phyloP scores from a whole-genome alignment of 164 flowering plant species.

The Taxillus chinensis region DNA sequence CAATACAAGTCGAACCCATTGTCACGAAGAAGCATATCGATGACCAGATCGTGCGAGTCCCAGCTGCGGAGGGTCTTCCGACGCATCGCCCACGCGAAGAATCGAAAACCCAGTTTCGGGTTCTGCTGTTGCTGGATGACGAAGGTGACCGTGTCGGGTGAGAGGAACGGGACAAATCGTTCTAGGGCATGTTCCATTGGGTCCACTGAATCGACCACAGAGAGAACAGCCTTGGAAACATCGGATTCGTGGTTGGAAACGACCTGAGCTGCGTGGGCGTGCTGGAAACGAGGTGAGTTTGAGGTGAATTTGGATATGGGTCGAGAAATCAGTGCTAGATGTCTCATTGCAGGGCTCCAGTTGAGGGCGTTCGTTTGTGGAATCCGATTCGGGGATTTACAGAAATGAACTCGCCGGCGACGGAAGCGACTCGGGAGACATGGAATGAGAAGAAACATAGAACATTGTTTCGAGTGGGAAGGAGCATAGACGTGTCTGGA shows the following conservation, averaged over 20 bases:
- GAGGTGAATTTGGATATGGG: constrained; percentile 7
- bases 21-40: constrained; percentile 27
- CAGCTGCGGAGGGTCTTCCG: constrained; percentile 23
- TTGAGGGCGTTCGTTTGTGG: too few relatives aligned
- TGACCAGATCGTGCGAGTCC: constrained; percentile 25
- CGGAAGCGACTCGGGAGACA: too few relatives aligned
- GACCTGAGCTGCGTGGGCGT: not conserved
- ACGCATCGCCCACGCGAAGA: constrained; percentile 58
- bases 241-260: not conserved
- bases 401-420: too few relatives aligned
- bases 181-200: constrained; percentile 42
- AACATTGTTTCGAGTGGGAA: too few relatives aligned
- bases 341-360: constrained; percentile 6
- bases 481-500: too few relatives aligned
- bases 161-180: constrained; percentile 24
- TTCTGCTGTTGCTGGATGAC: constrained; percentile 25
- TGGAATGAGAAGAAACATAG: too few relatives aligned
- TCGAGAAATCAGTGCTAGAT: constrained; percentile 2
- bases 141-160: constrained; percentile 21
- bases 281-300: not conserved
- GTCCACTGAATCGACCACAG: constrained; percentile 18
- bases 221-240: constrained; percentile 16
- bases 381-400: too few relatives aligned
- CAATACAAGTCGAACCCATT: constrained; percentile 47
- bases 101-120: constrained; percentile 37